These are phyloP conservation scores for Gynochthodes officinalis DNA, from an alignment of 257 asterid genomes.

Conservation along the genomic window DNA sequence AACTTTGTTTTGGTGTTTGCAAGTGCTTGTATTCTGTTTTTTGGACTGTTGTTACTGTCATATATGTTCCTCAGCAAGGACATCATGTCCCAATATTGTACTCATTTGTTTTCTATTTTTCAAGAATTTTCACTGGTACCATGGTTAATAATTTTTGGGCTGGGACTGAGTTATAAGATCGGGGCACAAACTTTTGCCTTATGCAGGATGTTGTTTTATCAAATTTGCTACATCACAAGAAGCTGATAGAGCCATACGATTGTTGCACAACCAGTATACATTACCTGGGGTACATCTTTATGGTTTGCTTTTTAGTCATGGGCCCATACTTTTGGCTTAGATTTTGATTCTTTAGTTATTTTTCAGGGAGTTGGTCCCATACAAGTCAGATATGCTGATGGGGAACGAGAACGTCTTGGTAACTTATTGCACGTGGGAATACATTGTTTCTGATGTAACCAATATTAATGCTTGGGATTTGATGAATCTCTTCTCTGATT, in stretches of 20 bases:
- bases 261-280: slow-evolving; percentile 75
- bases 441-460: not conserved
- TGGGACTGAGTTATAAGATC: slow-evolving; percentile 35
- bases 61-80: not conserved
- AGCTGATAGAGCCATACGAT: slow-evolving; percentile 93
- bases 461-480: not conserved
- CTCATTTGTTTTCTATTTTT: not conserved
- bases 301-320: slow-evolving; percentile 16
- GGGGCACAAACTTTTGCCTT: slow-evolving; percentile 40
- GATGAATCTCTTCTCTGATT: not conserved
- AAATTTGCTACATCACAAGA: slow-evolving; percentile 84
- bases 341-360: slow-evolving; percentile 25
- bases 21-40: not conserved
- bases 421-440: slow-evolving; percentile 13
- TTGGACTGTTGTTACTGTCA: not conserved
- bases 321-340: slow-evolving; percentile 12
- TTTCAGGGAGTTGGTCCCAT: slow-evolving; percentile 85
- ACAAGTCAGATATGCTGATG: slow-evolving; percentile 98
- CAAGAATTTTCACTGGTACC: slow-evolving; percentile 10
- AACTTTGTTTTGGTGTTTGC: not conserved
- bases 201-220: slow-evolving; percentile 98
- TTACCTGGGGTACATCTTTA: slow-evolving; percentile 78
- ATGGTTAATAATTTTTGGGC: slow-evolving; percentile 19
- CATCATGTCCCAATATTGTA: not conserved
- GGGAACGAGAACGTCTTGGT: slow-evolving; percentile 99